These are phyloP conservation scores for Isatis tinctoria DNA, from an alignment of 345 rosid species.

Conservation along the genomic window DNA sequence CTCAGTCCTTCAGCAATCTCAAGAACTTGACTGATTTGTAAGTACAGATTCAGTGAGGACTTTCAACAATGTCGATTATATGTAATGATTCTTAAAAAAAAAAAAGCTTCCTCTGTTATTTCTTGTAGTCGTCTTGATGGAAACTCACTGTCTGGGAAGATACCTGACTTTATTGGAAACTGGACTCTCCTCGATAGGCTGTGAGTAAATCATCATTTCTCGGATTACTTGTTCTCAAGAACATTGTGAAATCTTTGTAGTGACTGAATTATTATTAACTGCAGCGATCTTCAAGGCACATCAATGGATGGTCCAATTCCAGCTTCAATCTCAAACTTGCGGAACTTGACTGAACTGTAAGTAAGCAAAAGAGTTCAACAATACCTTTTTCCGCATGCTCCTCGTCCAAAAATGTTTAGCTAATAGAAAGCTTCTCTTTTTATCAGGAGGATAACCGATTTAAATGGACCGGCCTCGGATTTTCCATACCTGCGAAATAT, in stretches of 20 bases:
- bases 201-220: slow-evolving; percentile 39
- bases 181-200: slow-evolving; percentile 61
- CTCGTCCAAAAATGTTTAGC: neutral
- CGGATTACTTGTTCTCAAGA: neutral
- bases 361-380: slow-evolving; percentile 14
- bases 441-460: slow-evolving; percentile 65
- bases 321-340: slow-evolving; percentile 47
- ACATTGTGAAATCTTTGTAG: neutral
- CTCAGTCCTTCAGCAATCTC: slow-evolving; percentile 59
- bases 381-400: neutral
- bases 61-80: neutral
- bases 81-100: neutral
- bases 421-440: neutral
- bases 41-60: slow-evolving; percentile 22
- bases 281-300: slow-evolving; percentile 78
- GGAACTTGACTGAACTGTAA: slow-evolving; percentile 52
- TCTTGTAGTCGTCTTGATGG: slow-evolving; percentile 79
- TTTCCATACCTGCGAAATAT: slow-evolving; percentile 49
- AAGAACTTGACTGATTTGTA: slow-evolving; percentile 72
- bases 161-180: slow-evolving; percentile 76
- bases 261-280: neutral
- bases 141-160: slow-evolving; percentile 58
- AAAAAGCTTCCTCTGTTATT: neutral
- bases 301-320: slow-evolving; percentile 93
- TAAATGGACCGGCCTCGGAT: slow-evolving; percentile 43